Evolutionary conservation across 2,329 filamentous ascomycete species (phyloP), one percentile per base, ranked within the genome.

Genomic region (Penicillium sp.): DNA sequence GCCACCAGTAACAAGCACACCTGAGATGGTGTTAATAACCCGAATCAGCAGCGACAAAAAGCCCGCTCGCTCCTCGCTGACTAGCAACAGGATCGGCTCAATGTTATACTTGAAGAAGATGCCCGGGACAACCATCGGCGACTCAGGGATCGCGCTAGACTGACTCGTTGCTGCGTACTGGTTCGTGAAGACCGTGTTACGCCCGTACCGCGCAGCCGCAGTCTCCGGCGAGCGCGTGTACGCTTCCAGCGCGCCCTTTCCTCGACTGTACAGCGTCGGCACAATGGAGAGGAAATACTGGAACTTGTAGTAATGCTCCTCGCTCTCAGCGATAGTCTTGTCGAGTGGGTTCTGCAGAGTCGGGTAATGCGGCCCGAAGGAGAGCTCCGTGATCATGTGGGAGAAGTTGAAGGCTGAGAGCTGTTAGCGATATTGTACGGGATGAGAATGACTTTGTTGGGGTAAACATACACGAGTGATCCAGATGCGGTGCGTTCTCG

Each of bases 21-120:
- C 94, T 59, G 87, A 90, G 11, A 97, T 82, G 19, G 97, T 89
- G 75, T 99, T 99, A 63, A 97, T 87, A 50, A 97, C 77, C 71
- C 93, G 87, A 63, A 97, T 83, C 44, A 92, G 60, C 66, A 99
- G 85, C 25, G 83, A 81, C 63, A 96, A 76, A 57, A 96, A 80
- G 43, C 89, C 82, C 56, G 88, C 87, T 70, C 92, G 86, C 69
- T 87, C 86, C 78, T 97, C 93, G 60, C 88, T 88, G 41, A 99
- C 88, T 29, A 89, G 87, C 52, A 99, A 81, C 73, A 94, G 79
- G 67, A 99, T 92, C 1, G 94, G 94, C 80, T 99, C 94, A 67
- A 99, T 97, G 73, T 97, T 93, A 78, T 96, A 99, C 79, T 97
- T 99, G 83, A 99, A 90, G 73, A 97, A 99, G 60, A 99, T 86